Conservation (phyloP, 2,329 filamentous ascomycete genomes). For the Alternaria conjuncta region DNA sequence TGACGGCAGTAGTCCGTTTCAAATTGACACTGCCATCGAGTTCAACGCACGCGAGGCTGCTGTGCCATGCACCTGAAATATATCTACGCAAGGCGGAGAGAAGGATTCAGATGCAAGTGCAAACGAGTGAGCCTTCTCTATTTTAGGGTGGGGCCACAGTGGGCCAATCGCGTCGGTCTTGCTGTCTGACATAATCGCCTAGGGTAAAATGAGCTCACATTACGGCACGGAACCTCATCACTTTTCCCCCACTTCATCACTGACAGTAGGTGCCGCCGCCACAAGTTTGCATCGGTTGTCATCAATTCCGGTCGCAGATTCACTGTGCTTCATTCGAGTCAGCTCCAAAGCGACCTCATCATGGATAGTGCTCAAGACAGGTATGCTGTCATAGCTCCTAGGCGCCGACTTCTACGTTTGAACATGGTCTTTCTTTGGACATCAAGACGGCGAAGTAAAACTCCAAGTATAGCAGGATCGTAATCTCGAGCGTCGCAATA, state of each 20-base stretch:
- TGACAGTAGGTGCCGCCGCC: neutral
- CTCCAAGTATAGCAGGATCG: neutral
- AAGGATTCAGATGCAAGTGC: neutral
- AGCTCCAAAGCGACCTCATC: neutral
- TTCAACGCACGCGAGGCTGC: neutral
- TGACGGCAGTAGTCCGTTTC: neutral
- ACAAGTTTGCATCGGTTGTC: neutral
- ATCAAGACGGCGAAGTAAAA: neutral
- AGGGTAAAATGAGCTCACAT: neutral
- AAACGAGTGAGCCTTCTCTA: neutral
- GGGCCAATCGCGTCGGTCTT: neutral
- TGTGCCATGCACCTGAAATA: neutral
- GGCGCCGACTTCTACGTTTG: neutral
- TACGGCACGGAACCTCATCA: neutral
- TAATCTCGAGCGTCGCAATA: neutral
- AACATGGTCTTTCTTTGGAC: neutral
- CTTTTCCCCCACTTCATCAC: neutral
- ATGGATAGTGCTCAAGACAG: neutral
- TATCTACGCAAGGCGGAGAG: neutral
- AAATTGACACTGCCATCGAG: neutral
- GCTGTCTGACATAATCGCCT: neutral
- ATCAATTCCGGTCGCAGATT: neutral
- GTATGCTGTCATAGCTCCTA: neutral
- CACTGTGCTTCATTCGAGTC: neutral
- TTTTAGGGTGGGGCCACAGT: neutral